A percentile compares a stretch with the other conserved stretches of the same genome.
Evolutionary conservation across 108 stramenopile genomes (phyloP).

Genomic region (Nitzschia inconspicua): DNA sequence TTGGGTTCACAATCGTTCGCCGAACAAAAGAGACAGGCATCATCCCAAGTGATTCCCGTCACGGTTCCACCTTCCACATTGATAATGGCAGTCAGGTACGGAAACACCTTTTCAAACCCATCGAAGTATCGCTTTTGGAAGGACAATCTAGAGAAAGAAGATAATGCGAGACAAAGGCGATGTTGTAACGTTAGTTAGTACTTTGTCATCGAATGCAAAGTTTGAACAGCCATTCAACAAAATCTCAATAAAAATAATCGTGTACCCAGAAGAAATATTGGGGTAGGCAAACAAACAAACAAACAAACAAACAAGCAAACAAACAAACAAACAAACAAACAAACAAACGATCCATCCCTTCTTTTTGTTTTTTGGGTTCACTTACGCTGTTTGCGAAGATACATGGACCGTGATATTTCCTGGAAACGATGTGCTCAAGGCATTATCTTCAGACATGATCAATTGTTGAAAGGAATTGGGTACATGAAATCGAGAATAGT

Average conservation of each 20-base stretch:
- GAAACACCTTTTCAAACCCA: slow-evolving; percentile 45
- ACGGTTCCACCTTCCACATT: slow-evolving; percentile 79
- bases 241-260: too few relatives aligned
- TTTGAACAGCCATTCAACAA: too few relatives aligned
- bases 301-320: neutral
- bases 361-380: neutral
- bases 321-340: neutral
- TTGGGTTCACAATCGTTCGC: slow-evolving; percentile 48
- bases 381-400: slow-evolving; percentile 31
- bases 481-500: slow-evolving; percentile 48
- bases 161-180: neutral
- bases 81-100: slow-evolving; percentile 84
- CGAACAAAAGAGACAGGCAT: slow-evolving; percentile 85
- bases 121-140: slow-evolving; percentile 67
- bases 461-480: slow-evolving; percentile 18
- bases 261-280: too few relatives aligned
- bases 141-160: slow-evolving; percentile 16
- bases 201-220: too few relatives aligned
- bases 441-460: neutral
- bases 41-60: slow-evolving; percentile 87
- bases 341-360: neutral
- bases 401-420: slow-evolving; percentile 33
- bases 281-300: too few relatives aligned
- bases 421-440: neutral
- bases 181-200: too few relatives aligned